A percentile compares a stretch with the other conserved stretches of the same genome.
Conservation (phyloP, 306 rosid genomes). For the Pueraria montana region DNA sequence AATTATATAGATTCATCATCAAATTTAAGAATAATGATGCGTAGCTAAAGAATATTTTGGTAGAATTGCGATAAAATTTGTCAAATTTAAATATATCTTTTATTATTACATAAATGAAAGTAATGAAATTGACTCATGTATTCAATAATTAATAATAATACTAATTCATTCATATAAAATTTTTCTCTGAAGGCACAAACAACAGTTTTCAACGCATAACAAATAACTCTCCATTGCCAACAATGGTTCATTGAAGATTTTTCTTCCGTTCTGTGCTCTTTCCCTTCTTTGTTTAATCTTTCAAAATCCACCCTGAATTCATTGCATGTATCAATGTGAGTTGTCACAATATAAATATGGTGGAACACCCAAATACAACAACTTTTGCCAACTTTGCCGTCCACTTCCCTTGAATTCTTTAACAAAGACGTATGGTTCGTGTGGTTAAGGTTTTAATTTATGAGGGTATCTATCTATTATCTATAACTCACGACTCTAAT, state of each 20-base stretch:
- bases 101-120: too few relatives aligned
- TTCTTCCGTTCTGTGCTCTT: neutral
- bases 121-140: too few relatives aligned
- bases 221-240: neutral
- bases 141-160: too few relatives aligned
- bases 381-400: neutral
- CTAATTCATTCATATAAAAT: too few relatives aligned
- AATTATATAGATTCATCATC: too few relatives aligned
- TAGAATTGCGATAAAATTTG: too few relatives aligned
- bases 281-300: neutral
- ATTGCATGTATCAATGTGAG: neutral
- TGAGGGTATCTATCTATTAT: too few relatives aligned
- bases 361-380: slow-evolving; percentile 7
- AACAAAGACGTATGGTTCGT: neutral
- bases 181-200: neutral
- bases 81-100: too few relatives aligned
- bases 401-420: neutral
- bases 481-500: neutral
- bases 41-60: too few relatives aligned
- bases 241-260: neutral
- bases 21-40: too few relatives aligned
- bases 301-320: neutral
- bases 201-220: neutral
- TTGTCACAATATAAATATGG: neutral
- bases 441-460: neutral